These are phyloP conservation scores for Bretschneidera sinensis DNA, from an alignment of 345 rosid genomes.

Conservation along the genomic window DNA sequence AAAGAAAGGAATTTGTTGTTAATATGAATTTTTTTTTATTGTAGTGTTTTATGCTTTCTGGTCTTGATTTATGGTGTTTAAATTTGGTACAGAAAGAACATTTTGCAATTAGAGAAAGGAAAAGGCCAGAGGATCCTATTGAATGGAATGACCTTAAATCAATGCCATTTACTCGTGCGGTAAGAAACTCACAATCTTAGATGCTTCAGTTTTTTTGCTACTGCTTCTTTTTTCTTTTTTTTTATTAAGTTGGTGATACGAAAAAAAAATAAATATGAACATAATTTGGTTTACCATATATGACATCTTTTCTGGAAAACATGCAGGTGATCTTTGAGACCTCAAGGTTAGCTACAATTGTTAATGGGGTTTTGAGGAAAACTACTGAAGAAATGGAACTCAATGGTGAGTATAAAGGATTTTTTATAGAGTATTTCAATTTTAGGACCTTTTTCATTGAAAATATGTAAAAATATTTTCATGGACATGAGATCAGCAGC, in stretches of 20 bases:
- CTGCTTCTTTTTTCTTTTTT: too few relatives aligned
- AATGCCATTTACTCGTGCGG: slow-evolving; percentile 88
- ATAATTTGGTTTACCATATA: too few relatives aligned
- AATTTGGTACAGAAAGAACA: slow-evolving; percentile 62
- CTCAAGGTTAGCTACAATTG: slow-evolving; percentile 74
- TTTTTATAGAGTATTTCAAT: background rate
- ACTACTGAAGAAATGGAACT: slow-evolving; percentile 72
- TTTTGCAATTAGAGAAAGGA: slow-evolving; percentile 52
- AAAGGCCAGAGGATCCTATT: slow-evolving; percentile 63
- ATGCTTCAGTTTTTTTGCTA: too few relatives aligned
- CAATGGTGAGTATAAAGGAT: slow-evolving; percentile 40
- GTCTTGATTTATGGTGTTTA: slow-evolving; percentile 5
- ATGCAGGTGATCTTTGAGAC: slow-evolving; percentile 73
- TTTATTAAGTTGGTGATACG: too few relatives aligned
- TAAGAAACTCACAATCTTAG: slow-evolving; percentile 38
- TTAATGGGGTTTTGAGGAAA: slow-evolving; percentile 80
- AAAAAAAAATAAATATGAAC: too few relatives aligned
- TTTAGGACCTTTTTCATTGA: background rate
- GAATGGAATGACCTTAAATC: slow-evolving; percentile 61
- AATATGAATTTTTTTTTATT: background rate
- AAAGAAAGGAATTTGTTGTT: background rate
- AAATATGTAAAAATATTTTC: slow-evolving; percentile 6
- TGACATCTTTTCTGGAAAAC: too few relatives aligned
- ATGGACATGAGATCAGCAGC: slow-evolving; percentile 26
- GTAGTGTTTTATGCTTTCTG: slow-evolving; percentile 4